Evolutionary conservation across 192 early-diverging fungal genomes (phyloP).

Genomic region (Allomyces javanicus): DNA sequence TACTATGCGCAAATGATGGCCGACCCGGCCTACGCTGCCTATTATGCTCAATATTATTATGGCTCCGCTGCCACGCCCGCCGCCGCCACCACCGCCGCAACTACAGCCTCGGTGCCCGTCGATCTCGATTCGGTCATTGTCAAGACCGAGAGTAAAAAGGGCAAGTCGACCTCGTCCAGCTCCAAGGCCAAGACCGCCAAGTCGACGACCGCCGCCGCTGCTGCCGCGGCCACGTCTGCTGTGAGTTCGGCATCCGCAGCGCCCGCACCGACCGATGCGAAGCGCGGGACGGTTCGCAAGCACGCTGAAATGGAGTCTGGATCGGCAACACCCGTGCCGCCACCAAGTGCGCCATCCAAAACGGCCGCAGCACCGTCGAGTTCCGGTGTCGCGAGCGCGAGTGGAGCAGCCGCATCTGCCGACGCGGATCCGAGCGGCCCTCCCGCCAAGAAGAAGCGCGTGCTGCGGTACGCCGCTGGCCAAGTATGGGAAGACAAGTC

Average conservation of each 20-base stretch:
- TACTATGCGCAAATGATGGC: not conserved
- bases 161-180: too few relatives aligned
- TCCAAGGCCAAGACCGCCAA: not conserved
- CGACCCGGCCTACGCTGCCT: not conserved
- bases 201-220: not conserved
- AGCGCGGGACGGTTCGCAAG: too few relatives aligned
- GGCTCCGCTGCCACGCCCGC: not conserved
- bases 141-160: not conserved
- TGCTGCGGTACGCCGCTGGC: constrained; percentile 69
- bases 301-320: too few relatives aligned
- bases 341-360: too few relatives aligned
- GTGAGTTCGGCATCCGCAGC: not conserved
- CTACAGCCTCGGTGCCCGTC: not conserved
- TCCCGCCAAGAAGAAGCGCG: constrained; percentile 35
- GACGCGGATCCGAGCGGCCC: constrained; percentile 17
- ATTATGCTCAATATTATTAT: not conserved
- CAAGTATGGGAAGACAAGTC: constrained; percentile 83
- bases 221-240: not conserved
- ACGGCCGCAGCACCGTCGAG: too few relatives aligned
- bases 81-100: not conserved
- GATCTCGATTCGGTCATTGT: not conserved
- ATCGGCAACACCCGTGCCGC: too few relatives aligned
- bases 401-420: not conserved
- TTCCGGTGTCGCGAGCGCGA: too few relatives aligned
- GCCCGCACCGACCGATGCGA: too few relatives aligned